These are phyloP conservation scores for Plasmodium gonderi DNA, from an alignment of 169 alveolate genomes.

Conservation along the genomic window DNA sequence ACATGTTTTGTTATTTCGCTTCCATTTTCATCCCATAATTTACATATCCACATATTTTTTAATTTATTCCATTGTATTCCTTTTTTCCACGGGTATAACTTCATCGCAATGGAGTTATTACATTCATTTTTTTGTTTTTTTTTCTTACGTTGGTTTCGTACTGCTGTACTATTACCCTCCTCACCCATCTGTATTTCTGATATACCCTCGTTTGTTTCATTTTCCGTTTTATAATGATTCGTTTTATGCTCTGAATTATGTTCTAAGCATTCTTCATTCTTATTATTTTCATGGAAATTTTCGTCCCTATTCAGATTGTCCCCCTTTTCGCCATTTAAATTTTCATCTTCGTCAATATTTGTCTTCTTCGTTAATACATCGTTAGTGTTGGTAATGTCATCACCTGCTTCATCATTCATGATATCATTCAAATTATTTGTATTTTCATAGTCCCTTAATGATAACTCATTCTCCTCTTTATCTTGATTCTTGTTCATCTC, in stretches of 20 bases:
- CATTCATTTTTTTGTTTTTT: slow-evolving; percentile 5
- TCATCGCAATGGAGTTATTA: slow-evolving; percentile 34
- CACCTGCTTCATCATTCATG: neutral
- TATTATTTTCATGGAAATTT: too few species aligned
- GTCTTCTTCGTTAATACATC: neutral
- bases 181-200: neutral
- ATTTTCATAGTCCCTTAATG: neutral
- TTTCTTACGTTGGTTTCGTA: neutral
- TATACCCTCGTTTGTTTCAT: neutral
- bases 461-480: neutral
- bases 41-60: slow-evolving; percentile 71
- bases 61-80: slow-evolving; percentile 56
- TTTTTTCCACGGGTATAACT: slow-evolving; percentile 68
- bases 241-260: neutral
- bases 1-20: slow-evolving; percentile 65
- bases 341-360: neutral
- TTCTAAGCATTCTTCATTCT: neutral
- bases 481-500: neutral
- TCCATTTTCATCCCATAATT: slow-evolving; percentile 55
- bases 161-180: neutral
- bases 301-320: neutral
- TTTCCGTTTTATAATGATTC: neutral
- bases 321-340: neutral
- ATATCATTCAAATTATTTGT: neutral
- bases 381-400: neutral